Conservation (phyloP, 345 rosid genomes). For the Aquilaria sinensis region DNA sequence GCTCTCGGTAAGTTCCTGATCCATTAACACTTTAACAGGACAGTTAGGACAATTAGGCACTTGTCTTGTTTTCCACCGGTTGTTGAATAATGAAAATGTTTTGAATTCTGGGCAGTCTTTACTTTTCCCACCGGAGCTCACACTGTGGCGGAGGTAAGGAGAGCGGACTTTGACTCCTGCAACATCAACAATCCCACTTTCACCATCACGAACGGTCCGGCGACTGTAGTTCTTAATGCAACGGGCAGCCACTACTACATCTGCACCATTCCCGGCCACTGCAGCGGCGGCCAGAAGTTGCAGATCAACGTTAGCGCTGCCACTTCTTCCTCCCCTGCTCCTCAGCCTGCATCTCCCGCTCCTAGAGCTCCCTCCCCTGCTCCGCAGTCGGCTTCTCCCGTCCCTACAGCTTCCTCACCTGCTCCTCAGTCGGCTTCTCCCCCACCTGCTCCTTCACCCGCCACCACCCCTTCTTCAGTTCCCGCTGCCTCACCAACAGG, state of each 20-base stretch:
- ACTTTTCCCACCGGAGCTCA: slow-evolving; percentile 30
- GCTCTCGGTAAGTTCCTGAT: slow-evolving; percentile 28
- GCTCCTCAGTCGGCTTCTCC: not conserved
- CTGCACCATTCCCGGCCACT: slow-evolving; percentile 33
- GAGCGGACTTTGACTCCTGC: slow-evolving; percentile 32
- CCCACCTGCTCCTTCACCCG: slow-evolving; percentile 13
- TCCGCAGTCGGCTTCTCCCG: not conserved
- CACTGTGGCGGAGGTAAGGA: slow-evolving; percentile 36
- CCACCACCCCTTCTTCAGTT: slow-evolving; percentile 6
- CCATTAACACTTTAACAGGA: no score
- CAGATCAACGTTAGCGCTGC: slow-evolving; percentile 15
- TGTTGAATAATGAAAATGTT: not conserved
- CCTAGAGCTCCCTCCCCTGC: slow-evolving; percentile 23
- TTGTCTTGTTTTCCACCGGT: no score
- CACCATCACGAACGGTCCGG: slow-evolving; percentile 16
- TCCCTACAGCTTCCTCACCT: not conserved
- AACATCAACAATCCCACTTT: slow-evolving; percentile 20
- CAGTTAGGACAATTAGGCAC: no score
- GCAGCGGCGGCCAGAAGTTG: slow-evolving; percentile 30
- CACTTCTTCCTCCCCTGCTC: slow-evolving; percentile 5
- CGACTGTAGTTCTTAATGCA: slow-evolving; percentile 22
- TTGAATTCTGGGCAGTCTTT: slow-evolving; percentile 25
- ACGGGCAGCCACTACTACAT: slow-evolving; percentile 32
- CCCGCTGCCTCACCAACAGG: slow-evolving; percentile 22
- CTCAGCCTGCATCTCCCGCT: slow-evolving; percentile 17